Base-by-base conservation (phyloP, 495 filamentous ascomycete species). In the Aspergillus diversus region DNA sequence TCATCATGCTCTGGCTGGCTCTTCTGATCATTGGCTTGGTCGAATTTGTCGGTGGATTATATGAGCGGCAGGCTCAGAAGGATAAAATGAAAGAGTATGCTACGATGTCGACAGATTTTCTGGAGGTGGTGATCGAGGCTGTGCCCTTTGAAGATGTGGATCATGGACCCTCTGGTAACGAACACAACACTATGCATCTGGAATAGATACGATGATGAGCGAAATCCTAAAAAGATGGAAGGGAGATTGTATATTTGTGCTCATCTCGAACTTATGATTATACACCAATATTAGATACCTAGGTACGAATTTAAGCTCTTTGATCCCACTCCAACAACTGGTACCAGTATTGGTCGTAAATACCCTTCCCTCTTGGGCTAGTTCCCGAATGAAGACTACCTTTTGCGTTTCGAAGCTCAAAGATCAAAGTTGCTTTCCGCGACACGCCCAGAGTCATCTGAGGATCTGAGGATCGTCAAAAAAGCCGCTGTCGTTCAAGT, bases 401-500 rank as follows among this genome's bases (percentile, higher is more conserved):
- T 66, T 80, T 67, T 43, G 74, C 75, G 57, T 71, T 69, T 16
- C 51, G 61, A 43, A 68, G 73, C 75, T 83, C 69, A 63, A 43
- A 68, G 73, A 74, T 83, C 69, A 63, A 86, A 81, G 56, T 81
- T 76, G 31, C 73, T 59, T 74, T 81, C 78, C 13, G 85, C 86
- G 16, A 72, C 60, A 31, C 87, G 73, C n/a, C 84, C 85, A 21
- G 88, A 87, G 74, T 90, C 88, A 61, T 88, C 78, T 60, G 83
- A 68, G 7, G 73, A 73, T 5, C 87, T 88, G 68, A 90, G 77
- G 70, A 27, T 75, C 63, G 32, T 72, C 67, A n/a, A 81, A 73
- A 69, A 86, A 83, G 0, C 79, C 84, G 27, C 83, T 83, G 65
- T 88, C 85, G 6, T 65, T 73, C 52, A 69, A 67, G 65, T n/a